Conservation (phyloP, 306 rosid species). For the Trifolium repens region DNA sequence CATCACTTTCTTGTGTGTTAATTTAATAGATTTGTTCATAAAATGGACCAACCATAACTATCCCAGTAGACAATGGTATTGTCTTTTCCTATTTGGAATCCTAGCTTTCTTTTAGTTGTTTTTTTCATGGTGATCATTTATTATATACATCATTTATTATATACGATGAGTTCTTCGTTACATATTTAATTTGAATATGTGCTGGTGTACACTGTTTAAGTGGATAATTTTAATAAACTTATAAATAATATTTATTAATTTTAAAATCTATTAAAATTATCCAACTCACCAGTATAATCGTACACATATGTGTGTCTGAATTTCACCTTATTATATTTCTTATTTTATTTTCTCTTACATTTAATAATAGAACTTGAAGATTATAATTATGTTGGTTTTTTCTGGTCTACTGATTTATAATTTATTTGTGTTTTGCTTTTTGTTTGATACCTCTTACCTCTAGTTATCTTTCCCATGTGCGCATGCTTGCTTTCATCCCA, state of each 20-base stretch:
- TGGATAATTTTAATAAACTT: no score
- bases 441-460: slow-evolving; percentile 32
- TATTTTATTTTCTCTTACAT: neutral
- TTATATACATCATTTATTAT: no score
- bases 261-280: no score
- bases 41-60: slow-evolving; percentile 45
- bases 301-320: no score
- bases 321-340: no score
- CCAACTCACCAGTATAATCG: no score
- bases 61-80: slow-evolving; percentile 20
- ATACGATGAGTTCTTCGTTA: no score
- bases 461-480: slow-evolving; percentile 50
- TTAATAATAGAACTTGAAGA: neutral
- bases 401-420: neutral
- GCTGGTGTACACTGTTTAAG: no score
- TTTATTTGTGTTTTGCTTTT: slow-evolving; percentile 38
- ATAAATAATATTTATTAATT: no score
- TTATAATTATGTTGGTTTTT: slow-evolving; percentile 24
- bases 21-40: slow-evolving; percentile 39
- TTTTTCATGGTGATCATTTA: neutral
- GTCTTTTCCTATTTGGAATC: slow-evolving; percentile 48
- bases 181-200: no score
- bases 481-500: slow-evolving; percentile 47
- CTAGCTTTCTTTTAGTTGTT: slow-evolving; percentile 18
- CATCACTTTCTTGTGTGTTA: slow-evolving; percentile 50